phyloP scores from a whole-genome alignment of 2,329 filamentous ascomycete species.

The Fusarium concolor region DNA sequence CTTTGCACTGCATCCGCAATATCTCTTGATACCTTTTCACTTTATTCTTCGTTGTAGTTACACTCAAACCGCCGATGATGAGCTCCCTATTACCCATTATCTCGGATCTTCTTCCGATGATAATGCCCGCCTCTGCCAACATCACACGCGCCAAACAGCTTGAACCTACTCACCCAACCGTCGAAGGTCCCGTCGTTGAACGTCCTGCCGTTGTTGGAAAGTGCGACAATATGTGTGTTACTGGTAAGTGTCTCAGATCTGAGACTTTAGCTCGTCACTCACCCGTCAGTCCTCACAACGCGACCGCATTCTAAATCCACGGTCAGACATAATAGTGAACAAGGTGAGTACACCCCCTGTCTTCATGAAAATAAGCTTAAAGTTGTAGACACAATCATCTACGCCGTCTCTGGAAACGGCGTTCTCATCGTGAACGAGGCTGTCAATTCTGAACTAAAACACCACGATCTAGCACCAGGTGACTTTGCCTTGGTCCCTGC shows the following conservation, averaged over 20 bases:
- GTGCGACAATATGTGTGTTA: slow-evolving; percentile 74
- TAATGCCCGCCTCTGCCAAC: slow-evolving; percentile 68
- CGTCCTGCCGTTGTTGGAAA: slow-evolving; percentile 71
- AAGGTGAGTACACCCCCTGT: slow-evolving; percentile 59
- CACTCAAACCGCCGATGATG: slow-evolving; percentile 51
- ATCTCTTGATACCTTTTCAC: too few species aligned
- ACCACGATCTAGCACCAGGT: slow-evolving; percentile 68
- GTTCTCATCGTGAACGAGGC: slow-evolving; percentile 68
- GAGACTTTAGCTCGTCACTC: not conserved
- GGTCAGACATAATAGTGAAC: slow-evolving; percentile 76
- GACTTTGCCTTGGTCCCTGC: slow-evolving; percentile 79
- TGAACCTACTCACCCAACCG: slow-evolving; percentile 52
- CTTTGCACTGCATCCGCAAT: not conserved
- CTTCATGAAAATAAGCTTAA: not conserved
- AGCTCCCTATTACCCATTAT: slow-evolving; percentile 66
- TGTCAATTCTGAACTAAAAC: slow-evolving; percentile 62
- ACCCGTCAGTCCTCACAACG: slow-evolving; percentile 67
- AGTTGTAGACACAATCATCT: slow-evolving; percentile 72
- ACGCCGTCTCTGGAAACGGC: slow-evolving; percentile 71
- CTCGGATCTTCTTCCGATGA: slow-evolving; percentile 69
- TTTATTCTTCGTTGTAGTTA: too few species aligned
- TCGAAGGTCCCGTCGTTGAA: slow-evolving; percentile 50
- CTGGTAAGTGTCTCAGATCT: slow-evolving; percentile 58
- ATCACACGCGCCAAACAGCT: slow-evolving; percentile 63
- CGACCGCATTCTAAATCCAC: slow-evolving; percentile 71